Base-by-base conservation (phyloP, 345 rosid genomes). In the Capsella bursapastoris region DNA sequence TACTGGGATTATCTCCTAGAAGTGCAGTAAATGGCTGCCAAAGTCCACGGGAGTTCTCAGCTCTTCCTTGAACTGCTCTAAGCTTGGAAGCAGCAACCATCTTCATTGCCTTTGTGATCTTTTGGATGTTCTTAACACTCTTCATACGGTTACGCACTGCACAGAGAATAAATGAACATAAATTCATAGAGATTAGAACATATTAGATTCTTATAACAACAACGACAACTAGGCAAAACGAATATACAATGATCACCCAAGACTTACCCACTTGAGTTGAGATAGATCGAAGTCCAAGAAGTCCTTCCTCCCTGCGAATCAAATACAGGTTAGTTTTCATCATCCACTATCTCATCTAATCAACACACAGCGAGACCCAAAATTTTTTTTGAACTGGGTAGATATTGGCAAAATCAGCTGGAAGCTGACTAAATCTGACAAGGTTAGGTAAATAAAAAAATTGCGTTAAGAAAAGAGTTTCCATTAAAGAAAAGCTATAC, bases 21-120 rank as follows among this genome's bases (percentile, higher is more conserved):
- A 81, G 84, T 7, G 82, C 84, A 31, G 84, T 81, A 47, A 81
- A 81, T 66, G 98, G 98, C 81, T 92, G 99, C 98, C 98, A 92
- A 22, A 95, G 82, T 68, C 99, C 98, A 81, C 98, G 99, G 29
- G 99, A 95, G 78, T 92, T 95, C 83, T 92, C 98, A 55, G 99
- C 79, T 84, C 71, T 88, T 55, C 68, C 69, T 85, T 92, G 97
- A 81, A 95, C 83, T 55, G 87, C 91, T 56, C 98, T 87, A 27
- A 95, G 83, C 89, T 95, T 95, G 8, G 98, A 95, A 73, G 99
- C 99, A 65, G 99, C 98, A 88, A 95, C 99, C 99, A 95, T 95
- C 91, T 95, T 95, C 99, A 95, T 95, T 25, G 99, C 99, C 87
- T 95, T 95, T 6, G 97, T 95, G 75, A 95, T 95, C 77, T 95